Evolutionary conservation across 2,329 filamentous ascomycete species (phyloP), one percentile per base, ranked within the genome.

Genomic region (Paramyrothecium roridum): DNA sequence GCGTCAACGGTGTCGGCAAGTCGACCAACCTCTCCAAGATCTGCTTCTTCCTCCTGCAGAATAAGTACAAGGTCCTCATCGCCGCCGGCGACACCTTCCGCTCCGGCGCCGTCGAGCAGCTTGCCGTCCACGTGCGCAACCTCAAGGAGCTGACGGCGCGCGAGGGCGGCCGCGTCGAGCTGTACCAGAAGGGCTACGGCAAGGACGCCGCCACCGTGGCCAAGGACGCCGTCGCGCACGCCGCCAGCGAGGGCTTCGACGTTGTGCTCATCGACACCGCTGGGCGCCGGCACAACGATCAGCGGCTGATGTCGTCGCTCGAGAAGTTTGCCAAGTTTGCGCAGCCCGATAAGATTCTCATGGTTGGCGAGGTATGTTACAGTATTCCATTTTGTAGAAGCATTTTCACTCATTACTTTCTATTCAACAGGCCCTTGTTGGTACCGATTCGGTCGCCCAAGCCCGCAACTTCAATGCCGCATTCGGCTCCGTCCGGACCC

Each of bases 241-340:
- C 91, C 3, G 80, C 85, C 0, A 83, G 87, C 53, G 82, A 91
- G 63, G 82, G 82, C 45, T 98, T 89, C 67, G 93, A 98, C 67
- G 95, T 99, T 12, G 95, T 99, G 1, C 82, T 99, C 56, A 97
- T 99, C 64, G 95, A 99, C 70, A 99, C 95, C 0, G 95, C 95
- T 1, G 95, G 95, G 6, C 87, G 95, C 21, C 84, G 95, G 50
- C 95, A 99, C 76, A 99, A 99, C 67, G 95, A 99, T 72, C 86
- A 92, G 71, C 86, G 95, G 8, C 84, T 99, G 58, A 99, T 99
- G 96, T 95, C 90, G 13, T 93, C 89, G 3, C 81, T 99, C 37
- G 95, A 98, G 73, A 99, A 98, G 69, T 99, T 99, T 70, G 93
- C 91, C 59, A 96, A 96, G 70, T 89, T 98, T 65, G 95, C 95